A percentile compares a stretch with the other conserved stretches of the same genome.
Evolutionary conservation across 2,329 filamentous ascomycete species (phyloP).

Genomic region (Pseudonectria buxi): DNA sequence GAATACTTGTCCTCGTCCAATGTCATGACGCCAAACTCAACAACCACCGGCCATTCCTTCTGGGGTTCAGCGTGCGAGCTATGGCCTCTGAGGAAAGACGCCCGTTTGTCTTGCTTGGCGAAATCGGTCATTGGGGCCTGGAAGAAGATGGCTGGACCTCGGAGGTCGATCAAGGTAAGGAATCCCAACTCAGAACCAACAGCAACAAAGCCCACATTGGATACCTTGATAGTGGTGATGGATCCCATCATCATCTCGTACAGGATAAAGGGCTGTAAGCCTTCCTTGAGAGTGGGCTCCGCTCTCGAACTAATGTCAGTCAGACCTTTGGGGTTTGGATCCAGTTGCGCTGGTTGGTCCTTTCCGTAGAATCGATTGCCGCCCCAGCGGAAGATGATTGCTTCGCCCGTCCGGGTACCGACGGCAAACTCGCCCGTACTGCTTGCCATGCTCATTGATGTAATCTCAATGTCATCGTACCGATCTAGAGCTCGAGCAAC

Average conservation of each 20-base stretch:
- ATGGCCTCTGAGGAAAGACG: conserved; percentile 57
- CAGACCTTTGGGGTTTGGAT: conserved; percentile 60
- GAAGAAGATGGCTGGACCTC: conserved; percentile 80
- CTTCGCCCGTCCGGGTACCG: conserved; percentile 75
- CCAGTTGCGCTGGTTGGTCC: conserved; percentile 44
- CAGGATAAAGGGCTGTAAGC: conserved; percentile 70
- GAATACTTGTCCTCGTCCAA: conserved; percentile 93
- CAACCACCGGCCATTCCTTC: conserved; percentile 69
- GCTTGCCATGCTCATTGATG: conserved; percentile 72
- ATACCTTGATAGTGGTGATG: conserved; percentile 72
- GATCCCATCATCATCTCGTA: conserved; percentile 79
- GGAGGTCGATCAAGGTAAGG: conserved; percentile 76
- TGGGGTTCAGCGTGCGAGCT: conserved; percentile 28
- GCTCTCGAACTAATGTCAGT: conserved; percentile 67
- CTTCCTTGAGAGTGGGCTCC: conserved; percentile 69
- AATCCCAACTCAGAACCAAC: conserved; percentile 78
- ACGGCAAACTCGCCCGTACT: conserved; percentile 77
- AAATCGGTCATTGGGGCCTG: conserved; percentile 67
- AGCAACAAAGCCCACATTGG: conserved; percentile 89
- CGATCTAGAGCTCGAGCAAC: conserved; percentile 74
- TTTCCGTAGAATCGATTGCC: conserved; percentile 65
- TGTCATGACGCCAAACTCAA: conserved; percentile 92
- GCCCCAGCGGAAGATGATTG: conserved; percentile 84
- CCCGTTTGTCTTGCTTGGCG: conserved; percentile 66
- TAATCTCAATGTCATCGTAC: conserved; percentile 70